Evolutionary conservation across 164 flowering plant genomes (phyloP), one percentile per base, ranked within the genome.

Genomic region (Chloranthus sessilifolius): DNA sequence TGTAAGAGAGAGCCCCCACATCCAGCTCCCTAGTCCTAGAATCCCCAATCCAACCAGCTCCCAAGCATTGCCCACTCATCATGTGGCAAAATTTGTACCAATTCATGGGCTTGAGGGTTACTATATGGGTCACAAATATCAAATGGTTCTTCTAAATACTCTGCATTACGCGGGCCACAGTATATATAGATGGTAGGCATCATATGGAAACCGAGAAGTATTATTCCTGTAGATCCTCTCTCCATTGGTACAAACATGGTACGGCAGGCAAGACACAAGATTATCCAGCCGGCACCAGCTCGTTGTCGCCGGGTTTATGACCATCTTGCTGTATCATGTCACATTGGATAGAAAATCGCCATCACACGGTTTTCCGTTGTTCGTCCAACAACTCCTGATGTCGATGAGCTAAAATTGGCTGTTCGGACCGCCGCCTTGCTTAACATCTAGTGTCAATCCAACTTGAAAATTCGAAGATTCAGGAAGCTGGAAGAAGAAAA

Each of bases 331-430:
- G 68, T 78, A 78, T 55, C 83, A 44, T 3, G 83, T 78, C 11
- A 78, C 78, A 59, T 75, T 78, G 9, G 83, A 70, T 7, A 56
- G 25, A 20, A 61, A 72, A 56, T 78, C 71, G 9, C 80, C 83
- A 52, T 78, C 72, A 46, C 83, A 78, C 5, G 74, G 66, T 2
- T 49, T 20, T 5, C 83, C 83, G 42, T 69, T 50, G 72, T 75
- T 75, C 66, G 75, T 78, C 83, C 83, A 78, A 48, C 83, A 78
- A 53, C 81, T 71, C 12, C 83, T 81, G 3, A 78, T 78, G 33
- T 78, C 83, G 2, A 73, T 36, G 22, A 78, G 80, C 47, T 78
- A 78, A 49, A 78, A 78, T 38, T 78, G 83, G 53, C 84, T 79
- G 39, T 64, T 74, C 3, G 66, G 31, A 3, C 84, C 84, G n/a